These are phyloP conservation scores for Kodamaea laetipori DNA, from an alignment of 805 yeast genomes.

Conservation along the genomic window DNA sequence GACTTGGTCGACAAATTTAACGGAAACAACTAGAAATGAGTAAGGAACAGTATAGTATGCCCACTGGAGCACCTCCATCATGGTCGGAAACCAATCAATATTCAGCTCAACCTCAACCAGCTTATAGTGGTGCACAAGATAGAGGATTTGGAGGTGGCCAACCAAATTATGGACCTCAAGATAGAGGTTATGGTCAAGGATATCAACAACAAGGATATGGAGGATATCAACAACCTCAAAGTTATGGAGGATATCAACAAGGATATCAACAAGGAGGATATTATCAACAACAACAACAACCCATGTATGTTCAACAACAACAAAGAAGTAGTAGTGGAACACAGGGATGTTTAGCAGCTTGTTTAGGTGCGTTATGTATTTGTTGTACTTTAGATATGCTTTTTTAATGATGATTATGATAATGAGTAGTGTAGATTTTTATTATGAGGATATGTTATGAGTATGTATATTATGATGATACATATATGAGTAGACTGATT, in stretches of 20 bases:
- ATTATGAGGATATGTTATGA: too few species aligned
- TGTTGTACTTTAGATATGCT: slow-evolving; percentile 38
- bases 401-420: slow-evolving; percentile 17
- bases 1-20: not conserved
- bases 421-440: not conserved
- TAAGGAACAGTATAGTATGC: slow-evolving; percentile 19
- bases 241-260: slow-evolving; percentile 27
- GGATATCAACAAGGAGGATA: slow-evolving; percentile 31
- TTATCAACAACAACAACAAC: slow-evolving; percentile 46
- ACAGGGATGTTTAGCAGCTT: slow-evolving; percentile 38
- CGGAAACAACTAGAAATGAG: slow-evolving; percentile 5
- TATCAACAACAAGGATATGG: slow-evolving; percentile 18
- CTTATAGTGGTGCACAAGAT: slow-evolving; percentile 19
- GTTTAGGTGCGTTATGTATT: slow-evolving; percentile 43
- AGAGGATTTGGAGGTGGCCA: slow-evolving; percentile 23
- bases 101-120: slow-evolving; percentile 17
- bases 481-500: too few species aligned
- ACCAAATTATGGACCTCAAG: slow-evolving; percentile 1
- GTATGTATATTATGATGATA: too few species aligned
- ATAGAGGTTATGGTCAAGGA: slow-evolving; percentile 8
- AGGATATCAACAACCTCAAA: slow-evolving; percentile 15
- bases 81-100: slow-evolving; percentile 21
- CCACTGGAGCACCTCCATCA: slow-evolving; percentile 32
- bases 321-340: slow-evolving; percentile 23
- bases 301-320: slow-evolving; percentile 46